A percentile compares a stretch with the other conserved stretches of the same genome.
These are phyloP conservation scores for Lepidium sativum DNA, from an alignment of 345 rosid genomes.

Conservation along the genomic window DNA sequence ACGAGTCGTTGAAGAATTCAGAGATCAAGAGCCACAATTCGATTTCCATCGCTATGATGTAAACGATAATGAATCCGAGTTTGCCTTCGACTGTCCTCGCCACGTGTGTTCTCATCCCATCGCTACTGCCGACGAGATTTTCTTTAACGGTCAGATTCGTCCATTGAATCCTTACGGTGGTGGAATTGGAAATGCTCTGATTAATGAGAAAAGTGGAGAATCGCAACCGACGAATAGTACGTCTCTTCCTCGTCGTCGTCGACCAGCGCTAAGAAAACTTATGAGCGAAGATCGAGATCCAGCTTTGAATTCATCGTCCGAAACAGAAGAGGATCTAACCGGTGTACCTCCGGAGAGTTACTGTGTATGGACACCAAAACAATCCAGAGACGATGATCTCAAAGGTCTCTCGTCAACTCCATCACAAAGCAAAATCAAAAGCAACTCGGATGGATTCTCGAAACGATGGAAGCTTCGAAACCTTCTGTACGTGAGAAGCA, in stretches of 20 bases:
- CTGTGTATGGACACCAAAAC: slow-evolving; percentile 69
- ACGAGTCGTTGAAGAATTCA: slow-evolving; percentile 39
- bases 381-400: background rate
- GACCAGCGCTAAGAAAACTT: slow-evolving; percentile 45
- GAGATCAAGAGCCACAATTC: slow-evolving; percentile 15
- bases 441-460: slow-evolving; percentile 48
- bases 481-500: slow-evolving; percentile 39
- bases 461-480: slow-evolving; percentile 68
- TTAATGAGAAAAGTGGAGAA: slow-evolving; percentile 21
- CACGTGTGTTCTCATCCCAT: slow-evolving; percentile 25
- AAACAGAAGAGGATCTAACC: slow-evolving; percentile 51
- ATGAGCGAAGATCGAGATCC: slow-evolving; percentile 45
- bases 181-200: background rate
- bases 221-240: background rate
- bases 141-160: slow-evolving; percentile 53
- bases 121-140: slow-evolving; percentile 55
- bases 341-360: slow-evolving; percentile 41
- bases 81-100: slow-evolving; percentile 35
- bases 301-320: slow-evolving; percentile 36
- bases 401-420: slow-evolving; percentile 17
- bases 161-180: slow-evolving; percentile 41
- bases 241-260: slow-evolving; percentile 20
- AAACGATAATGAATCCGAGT: slow-evolving; percentile 35
- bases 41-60: slow-evolving; percentile 1
- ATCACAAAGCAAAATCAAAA: slow-evolving; percentile 37